Percentiles rank a stretch among this genome's conserved stretches.
phyloP scores from a whole-genome alignment of 257 asterid genomes.

The Perilla frutescens region DNA sequence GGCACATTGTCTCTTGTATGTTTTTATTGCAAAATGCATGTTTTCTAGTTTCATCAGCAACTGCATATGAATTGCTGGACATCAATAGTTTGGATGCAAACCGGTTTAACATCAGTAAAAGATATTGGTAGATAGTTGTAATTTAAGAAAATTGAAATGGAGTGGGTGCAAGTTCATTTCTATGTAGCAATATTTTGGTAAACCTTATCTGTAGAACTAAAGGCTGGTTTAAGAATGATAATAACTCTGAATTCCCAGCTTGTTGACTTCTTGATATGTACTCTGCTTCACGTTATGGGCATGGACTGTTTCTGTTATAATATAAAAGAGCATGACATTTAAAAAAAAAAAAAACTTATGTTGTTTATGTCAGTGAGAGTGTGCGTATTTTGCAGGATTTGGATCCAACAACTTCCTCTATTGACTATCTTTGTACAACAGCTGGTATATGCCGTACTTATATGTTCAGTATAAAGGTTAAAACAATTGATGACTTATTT shows the following conservation, averaged over 20 bases:
- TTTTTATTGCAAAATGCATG: conserved; percentile 11
- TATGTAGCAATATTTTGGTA: not conserved
- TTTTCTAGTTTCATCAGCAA: conserved; percentile 18
- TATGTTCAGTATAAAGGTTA: conserved; percentile 38
- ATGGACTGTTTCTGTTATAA: not conserved
- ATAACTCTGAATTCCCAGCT: not conserved
- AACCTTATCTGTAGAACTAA: conserved; percentile 14
- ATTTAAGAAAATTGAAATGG: conserved; percentile 26
- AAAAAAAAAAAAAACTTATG: not conserved
- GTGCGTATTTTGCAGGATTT: conserved; percentile 68
- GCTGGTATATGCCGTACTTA: conserved; percentile 77
- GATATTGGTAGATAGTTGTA: conserved; percentile 11
- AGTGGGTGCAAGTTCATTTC: conserved; percentile 18
- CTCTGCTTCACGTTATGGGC: not conserved
- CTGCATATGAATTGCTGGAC: not conserved
- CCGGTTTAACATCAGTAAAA: not conserved
- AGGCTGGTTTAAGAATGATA: conserved; percentile 8
- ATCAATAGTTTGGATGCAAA: conserved; percentile 3
- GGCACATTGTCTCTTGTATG: conserved; percentile 21
- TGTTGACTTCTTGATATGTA: conserved; percentile 17
- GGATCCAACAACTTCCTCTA: conserved; percentile 78
- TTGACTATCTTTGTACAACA: conserved; percentile 88
- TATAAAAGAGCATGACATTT: conserved; percentile 14
- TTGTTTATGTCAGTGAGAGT: conserved; percentile 27
- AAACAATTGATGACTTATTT: conserved; percentile 32